These are phyloP conservation scores for Paraleonurus japonicus DNA, from an alignment of 257 asterid genomes.

Conservation along the genomic window DNA sequence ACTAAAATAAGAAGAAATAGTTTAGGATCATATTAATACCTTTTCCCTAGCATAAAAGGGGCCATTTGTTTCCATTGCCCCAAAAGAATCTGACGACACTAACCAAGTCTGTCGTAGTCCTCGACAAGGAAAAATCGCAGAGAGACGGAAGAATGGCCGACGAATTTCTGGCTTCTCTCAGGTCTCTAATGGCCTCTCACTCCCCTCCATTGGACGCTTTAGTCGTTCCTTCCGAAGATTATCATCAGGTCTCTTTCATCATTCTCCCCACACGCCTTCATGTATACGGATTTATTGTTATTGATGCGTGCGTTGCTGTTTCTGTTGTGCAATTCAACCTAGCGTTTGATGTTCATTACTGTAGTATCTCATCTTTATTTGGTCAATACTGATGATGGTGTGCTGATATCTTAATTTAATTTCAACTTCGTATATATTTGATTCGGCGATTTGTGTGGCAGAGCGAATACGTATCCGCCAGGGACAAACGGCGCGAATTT, in stretches of 20 bases:
- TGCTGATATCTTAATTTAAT: not conserved
- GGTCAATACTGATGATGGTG: not conserved
- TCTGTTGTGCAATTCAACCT: constrained; percentile 8
- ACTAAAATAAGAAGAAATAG: too few relatives aligned
- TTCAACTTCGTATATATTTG: constrained; percentile 1
- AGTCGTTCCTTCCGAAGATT: constrained; percentile 90
- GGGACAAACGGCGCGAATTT: constrained; percentile 85
- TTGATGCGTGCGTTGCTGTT: too few relatives aligned
- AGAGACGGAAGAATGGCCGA: constrained; percentile 45
- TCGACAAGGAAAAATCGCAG: not conserved
- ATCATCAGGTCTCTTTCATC: constrained; percentile 69
- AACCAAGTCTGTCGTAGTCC: constrained; percentile 19
- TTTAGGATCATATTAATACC: too few relatives aligned
- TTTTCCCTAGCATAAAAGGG: too few relatives aligned
- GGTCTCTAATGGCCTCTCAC: constrained; percentile 82
- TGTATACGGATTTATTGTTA: not conserved
- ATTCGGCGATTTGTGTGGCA: constrained; percentile 39
- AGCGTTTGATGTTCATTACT: not conserved
- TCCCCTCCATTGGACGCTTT: constrained; percentile 81
- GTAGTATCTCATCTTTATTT: not conserved
- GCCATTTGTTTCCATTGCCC: too few relatives aligned
- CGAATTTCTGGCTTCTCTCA: constrained; percentile 52
- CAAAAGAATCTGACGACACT: not conserved
- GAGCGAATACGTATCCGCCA: constrained; percentile 92
- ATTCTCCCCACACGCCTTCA: not conserved